Conservation (phyloP, 257 asterid species). For the Galeopsis tetrahit region DNA sequence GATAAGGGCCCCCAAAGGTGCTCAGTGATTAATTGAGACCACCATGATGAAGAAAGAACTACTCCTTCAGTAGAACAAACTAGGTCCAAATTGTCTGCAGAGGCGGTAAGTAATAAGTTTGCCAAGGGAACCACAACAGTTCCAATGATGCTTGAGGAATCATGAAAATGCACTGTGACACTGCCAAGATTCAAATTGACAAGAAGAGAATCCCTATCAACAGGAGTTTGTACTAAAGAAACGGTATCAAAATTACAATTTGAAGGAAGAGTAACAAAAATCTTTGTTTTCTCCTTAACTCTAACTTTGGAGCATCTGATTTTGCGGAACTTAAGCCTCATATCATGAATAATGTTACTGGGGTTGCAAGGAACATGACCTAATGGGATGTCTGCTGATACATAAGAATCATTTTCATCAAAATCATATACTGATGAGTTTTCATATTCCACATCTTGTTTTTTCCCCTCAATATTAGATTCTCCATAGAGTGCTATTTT, state of each 20-base stretch:
- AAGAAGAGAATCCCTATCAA: constrained; percentile 37
- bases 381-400: constrained; percentile 48
- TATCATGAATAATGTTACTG: constrained; percentile 45
- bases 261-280: constrained; percentile 31
- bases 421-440: constrained; percentile 39
- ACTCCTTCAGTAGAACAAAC: constrained; percentile 72
- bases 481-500: constrained; percentile 43
- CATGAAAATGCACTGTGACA: constrained; percentile 76
- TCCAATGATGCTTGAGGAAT: constrained; percentile 72
- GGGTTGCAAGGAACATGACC: constrained; percentile 51
- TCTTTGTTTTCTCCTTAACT: constrained; percentile 37
- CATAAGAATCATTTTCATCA: constrained; percentile 46
- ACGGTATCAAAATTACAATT: constrained; percentile 35
- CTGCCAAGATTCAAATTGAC: constrained; percentile 55
- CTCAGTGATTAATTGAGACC: constrained; percentile 52
- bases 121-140: constrained; percentile 60
- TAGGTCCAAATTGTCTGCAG: constrained; percentile 57
- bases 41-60: constrained; percentile 73
- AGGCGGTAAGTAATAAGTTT: constrained; percentile 50
- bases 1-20: constrained; percentile 82
- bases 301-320: constrained; percentile 33
- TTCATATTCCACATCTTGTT: constrained; percentile 39
- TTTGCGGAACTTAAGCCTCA: constrained; percentile 50
- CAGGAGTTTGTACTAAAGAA: constrained; percentile 33
- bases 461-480: constrained; percentile 43